Percentiles rank a stretch among this genome's conserved stretches.
Evolutionary conservation across 345 rosid genomes (phyloP).

Genomic region (Punica granatum): DNA sequence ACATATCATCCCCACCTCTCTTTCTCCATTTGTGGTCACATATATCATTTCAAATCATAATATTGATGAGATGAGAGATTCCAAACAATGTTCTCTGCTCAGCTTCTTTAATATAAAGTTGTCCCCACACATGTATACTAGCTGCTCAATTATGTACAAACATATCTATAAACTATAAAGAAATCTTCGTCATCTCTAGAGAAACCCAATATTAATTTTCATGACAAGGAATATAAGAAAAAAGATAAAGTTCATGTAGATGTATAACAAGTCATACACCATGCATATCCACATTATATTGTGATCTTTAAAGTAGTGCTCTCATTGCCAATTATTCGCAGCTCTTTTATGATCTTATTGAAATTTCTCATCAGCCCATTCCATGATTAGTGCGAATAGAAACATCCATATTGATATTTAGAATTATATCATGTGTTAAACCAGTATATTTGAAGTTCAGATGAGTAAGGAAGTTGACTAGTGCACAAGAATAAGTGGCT

Average conservation of each 20-base stretch:
- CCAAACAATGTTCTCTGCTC: background rate
- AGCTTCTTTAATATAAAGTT: no score
- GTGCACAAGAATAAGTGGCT: no score
- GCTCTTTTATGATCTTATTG: background rate
- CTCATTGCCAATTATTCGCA: background rate
- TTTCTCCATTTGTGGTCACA: conserved; percentile 10
- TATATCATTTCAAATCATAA: conserved; percentile 25
- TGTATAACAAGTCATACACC: no score
- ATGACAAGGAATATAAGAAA: no score
- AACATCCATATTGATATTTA: background rate
- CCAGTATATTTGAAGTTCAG: no score
- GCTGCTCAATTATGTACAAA: background rate
- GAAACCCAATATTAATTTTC: no score
- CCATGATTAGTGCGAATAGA: background rate
- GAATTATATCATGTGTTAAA: no score
- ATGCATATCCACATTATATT: background rate
- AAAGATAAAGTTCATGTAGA: no score
- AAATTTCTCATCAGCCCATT: background rate
- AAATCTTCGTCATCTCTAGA: no score
- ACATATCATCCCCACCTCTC: conserved; percentile 4
- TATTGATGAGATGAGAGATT: background rate
- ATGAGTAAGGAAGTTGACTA: no score
- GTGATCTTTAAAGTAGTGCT: background rate
- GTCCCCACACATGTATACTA: no score
- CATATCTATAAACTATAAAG: background rate